Evolutionary conservation across 306 rosid genomes (phyloP).

Genomic region (Acacia melanoxylon): DNA sequence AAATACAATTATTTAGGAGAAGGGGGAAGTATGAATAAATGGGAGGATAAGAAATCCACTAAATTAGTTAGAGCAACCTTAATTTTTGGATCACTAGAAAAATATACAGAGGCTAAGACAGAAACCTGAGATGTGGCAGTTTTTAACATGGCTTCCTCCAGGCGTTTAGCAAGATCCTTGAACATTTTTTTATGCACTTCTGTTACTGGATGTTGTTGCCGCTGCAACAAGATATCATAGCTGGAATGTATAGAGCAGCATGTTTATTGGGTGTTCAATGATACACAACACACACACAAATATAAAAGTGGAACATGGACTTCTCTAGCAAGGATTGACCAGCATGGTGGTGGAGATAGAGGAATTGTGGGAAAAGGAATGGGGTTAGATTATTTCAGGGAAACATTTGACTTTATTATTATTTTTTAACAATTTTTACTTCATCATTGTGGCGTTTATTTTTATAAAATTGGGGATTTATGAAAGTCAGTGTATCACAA

Average conservation of each 20-base stretch:
- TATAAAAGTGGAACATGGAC: neutral
- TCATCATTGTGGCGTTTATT: neutral
- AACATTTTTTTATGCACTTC: constrained; percentile 49
- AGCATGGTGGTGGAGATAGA: no score
- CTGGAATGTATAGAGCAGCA: constrained; percentile 49
- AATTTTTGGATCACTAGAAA: constrained; percentile 8
- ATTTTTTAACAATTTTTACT: no score
- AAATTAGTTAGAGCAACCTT: neutral
- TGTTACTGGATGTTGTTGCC: constrained; percentile 40
- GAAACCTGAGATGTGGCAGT: constrained; percentile 64
- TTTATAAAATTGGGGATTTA: neutral
- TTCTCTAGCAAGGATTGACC: neutral
- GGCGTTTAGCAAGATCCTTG: constrained; percentile 67
- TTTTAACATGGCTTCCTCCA: constrained; percentile 81
- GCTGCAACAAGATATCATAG: constrained; percentile 46
- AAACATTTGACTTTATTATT: no score
- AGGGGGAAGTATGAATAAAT: neutral
- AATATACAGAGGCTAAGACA: constrained; percentile 10
- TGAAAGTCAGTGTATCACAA: neutral
- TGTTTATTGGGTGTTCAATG: neutral
- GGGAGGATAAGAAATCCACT: neutral
- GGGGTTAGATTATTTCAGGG: neutral
- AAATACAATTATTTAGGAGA: neutral
- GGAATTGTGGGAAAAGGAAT: neutral
- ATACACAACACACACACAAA: neutral